Evolutionary conservation across 768 basidiomycete genomes (phyloP), one percentile per base, ranked within the genome.

Genomic region (Leccinum sublutescens): DNA sequence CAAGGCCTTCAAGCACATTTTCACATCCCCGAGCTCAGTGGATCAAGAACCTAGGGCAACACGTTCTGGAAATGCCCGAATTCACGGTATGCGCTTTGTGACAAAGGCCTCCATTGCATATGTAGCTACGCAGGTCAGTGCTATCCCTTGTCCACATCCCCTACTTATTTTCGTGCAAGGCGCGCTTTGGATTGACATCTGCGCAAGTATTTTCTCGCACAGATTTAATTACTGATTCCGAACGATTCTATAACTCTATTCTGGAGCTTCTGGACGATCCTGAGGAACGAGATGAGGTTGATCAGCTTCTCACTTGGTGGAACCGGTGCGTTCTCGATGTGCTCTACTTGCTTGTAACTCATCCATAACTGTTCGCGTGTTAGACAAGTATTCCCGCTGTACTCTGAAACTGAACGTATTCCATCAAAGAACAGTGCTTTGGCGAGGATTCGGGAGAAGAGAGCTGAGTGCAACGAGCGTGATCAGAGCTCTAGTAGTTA

Each of bases 181-280:
- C 50, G 10, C 36, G 19, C 19, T 59, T 59, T 31, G 36, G 47
- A 4, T 29, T 59, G 14, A 54, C n/a, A 3, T 54, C 48, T 1
- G 21, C 52, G 1, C 58, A 59, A 40, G 58, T 59, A 1, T 59
- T 59, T 8, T 59, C 52, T 2, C 23, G 29, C n/a, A 59, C 48
- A 2, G 53, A 59, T 31, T 29, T 59, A 1, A 5, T 33, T 2
- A 59, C 47, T 1, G 47, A 59, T 19, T 59, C 48, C 0, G 58
- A 59, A n/a, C 36, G 17, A 1, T 59, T 54, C 15, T 59, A 59
- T 17, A 43, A 40, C 21, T 27, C 17, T 10, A 59, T 59, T 4
- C 12, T 59, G 2, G 52, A 59, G 1, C 15, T 58, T 6, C 47
- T 58, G 5, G 25, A 58, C 4, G 52, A 58, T 15, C 47, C 40